Conservation (phyloP, 495 filamentous ascomycete species). For the Lophium mytilinum region DNA sequence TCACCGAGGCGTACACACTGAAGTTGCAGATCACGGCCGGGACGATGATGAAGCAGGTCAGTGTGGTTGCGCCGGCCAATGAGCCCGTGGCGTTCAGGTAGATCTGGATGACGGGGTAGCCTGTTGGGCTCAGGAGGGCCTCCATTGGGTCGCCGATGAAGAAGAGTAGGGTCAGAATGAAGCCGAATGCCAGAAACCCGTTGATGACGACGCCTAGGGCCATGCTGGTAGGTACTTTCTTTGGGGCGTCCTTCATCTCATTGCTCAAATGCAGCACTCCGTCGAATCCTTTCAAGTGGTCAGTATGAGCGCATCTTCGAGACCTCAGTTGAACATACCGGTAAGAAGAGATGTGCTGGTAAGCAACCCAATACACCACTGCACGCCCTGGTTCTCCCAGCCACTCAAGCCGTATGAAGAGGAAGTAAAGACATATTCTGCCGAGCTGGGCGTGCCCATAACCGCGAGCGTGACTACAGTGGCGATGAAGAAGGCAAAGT, state of each 20-base stretch:
- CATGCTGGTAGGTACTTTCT: slow-evolving; percentile 23
- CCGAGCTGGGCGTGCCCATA: slow-evolving; percentile 2
- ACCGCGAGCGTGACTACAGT: slow-evolving; percentile 1
- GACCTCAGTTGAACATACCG: not conserved
- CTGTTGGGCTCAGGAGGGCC: slow-evolving; percentile 8
- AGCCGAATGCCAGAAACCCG: slow-evolving; percentile 18
- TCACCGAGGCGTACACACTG: slow-evolving; percentile 43
- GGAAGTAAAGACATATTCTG: not conserved
- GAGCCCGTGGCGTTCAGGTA: slow-evolving; percentile 40
- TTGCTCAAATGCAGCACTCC: slow-evolving; percentile 21
- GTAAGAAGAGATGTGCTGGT: slow-evolving; percentile 1
- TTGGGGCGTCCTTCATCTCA: slow-evolving; percentile 25
- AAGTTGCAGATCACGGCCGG: slow-evolving; percentile 38
- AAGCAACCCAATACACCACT: slow-evolving; percentile 2
- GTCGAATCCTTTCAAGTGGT: slow-evolving; percentile 17
- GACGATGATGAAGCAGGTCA: slow-evolving; percentile 40
- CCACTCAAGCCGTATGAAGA: not conserved
- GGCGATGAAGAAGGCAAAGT: slow-evolving; percentile 4
- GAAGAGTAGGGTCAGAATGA: slow-evolving; percentile 22
- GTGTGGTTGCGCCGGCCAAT: slow-evolving; percentile 35
- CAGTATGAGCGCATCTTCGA: not conserved
- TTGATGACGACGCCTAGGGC: slow-evolving; percentile 20
- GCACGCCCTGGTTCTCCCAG: not conserved
- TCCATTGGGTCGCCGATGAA: slow-evolving; percentile 15
- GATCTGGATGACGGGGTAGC: slow-evolving; percentile 44